phyloP scores from a whole-genome alignment of 2,329 filamentous ascomycete species.

The Colletotrichum orchidophilum region DNA sequence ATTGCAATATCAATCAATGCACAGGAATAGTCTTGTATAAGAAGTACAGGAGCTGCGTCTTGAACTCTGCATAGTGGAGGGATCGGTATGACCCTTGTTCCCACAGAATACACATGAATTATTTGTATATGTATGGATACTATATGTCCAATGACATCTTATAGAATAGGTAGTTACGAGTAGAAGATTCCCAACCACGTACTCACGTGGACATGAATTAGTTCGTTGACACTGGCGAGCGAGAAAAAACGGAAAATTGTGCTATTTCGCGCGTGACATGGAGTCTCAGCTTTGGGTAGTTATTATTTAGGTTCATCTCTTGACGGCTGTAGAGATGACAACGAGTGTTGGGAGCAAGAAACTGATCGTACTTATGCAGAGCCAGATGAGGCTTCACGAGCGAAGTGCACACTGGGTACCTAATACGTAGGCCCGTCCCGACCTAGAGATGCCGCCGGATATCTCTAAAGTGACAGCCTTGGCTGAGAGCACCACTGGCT shows the following conservation, averaged over 20 bases:
- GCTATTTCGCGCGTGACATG: not conserved
- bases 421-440: not conserved
- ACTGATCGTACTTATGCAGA: not conserved
- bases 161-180: conserved; percentile 11
- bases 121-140: not conserved
- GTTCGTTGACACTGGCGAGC: not conserved
- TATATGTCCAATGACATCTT: not conserved
- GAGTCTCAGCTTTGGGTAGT: not conserved
- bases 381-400: not conserved
- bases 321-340: too few species aligned
- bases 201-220: not conserved
- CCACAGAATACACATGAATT: not conserved
- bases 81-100: not conserved
- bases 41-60: not conserved
- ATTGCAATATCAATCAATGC: not conserved
- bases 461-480: not conserved
- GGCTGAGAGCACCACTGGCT: not conserved
- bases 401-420: not conserved
- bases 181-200: not conserved
- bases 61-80: not conserved
- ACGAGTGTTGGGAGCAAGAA: not conserved
- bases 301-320: not conserved
- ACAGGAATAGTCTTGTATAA: not conserved
- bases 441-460: not conserved
- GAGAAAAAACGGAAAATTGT: not conserved